Percentiles rank a stretch among this genome's conserved stretches.
Evolutionary conservation across 257 asterid species (phyloP).

Genomic region (Plantago major): DNA sequence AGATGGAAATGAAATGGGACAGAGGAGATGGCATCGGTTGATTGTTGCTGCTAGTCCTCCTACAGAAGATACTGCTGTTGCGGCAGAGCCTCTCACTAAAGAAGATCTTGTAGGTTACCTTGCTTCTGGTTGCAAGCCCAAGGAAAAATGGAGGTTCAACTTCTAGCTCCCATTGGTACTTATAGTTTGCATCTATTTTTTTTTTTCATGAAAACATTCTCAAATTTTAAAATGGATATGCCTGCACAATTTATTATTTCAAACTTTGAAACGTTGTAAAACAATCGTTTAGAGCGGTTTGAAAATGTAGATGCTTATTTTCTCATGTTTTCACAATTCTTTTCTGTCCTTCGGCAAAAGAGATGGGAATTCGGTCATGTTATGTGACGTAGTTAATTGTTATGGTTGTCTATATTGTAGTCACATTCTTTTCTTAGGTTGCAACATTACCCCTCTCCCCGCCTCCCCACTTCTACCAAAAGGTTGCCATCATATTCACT

Average conservation of each 20-base stretch:
- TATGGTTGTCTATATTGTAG: background rate
- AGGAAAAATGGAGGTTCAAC: slow-evolving; percentile 91
- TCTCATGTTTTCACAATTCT: background rate
- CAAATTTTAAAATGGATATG: background rate
- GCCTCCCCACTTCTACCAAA: background rate
- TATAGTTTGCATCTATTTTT: slow-evolving; percentile 23
- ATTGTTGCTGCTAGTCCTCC: slow-evolving; percentile 98
- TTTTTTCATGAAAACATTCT: slow-evolving; percentile 6
- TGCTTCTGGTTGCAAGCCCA: slow-evolving; percentile 95
- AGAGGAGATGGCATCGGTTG: slow-evolving; percentile 35
- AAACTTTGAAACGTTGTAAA: background rate
- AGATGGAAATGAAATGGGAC: slow-evolving; percentile 27
- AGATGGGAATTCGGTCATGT: background rate
- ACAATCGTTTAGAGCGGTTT: background rate
- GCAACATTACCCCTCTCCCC: background rate
- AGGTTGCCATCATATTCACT: background rate
- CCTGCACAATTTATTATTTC: background rate
- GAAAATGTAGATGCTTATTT: background rate
- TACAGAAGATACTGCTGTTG: slow-evolving; percentile 76
- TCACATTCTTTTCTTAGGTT: background rate
- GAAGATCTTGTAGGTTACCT: slow-evolving; percentile 81
- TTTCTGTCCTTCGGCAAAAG: background rate
- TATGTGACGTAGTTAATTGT: background rate
- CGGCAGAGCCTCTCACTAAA: slow-evolving; percentile 84
- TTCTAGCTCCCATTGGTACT: slow-evolving; percentile 48